A percentile compares a stretch with the other conserved stretches of the same genome.
Evolutionary conservation across 2,329 filamentous ascomycete genomes (phyloP).

Genomic region (Neurospora crassa): DNA sequence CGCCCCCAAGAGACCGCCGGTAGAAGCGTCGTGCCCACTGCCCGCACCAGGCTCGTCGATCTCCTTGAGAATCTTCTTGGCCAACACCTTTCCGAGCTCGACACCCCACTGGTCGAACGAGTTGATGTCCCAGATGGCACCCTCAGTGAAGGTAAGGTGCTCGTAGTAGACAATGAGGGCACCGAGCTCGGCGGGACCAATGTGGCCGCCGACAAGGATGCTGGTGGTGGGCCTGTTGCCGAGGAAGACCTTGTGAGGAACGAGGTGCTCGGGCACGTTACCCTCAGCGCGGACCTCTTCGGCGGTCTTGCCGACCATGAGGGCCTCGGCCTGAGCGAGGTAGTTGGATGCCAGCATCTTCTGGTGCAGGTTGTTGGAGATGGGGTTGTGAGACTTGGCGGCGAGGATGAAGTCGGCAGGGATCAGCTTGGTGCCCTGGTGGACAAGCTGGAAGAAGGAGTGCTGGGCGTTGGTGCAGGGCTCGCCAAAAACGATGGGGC

Average conservation of each 20-base stretch:
- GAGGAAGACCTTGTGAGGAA: conserved; percentile 98
- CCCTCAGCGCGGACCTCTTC: conserved; percentile 72
- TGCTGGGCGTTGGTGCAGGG: conserved; percentile 98
- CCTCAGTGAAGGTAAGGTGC: conserved; percentile 95
- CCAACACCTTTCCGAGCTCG: conserved; percentile 90
- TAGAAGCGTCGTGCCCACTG: conserved; percentile 73
- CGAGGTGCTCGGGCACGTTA: conserved; percentile 56
- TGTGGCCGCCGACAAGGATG: conserved; percentile 81
- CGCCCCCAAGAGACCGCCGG: conserved; percentile 77
- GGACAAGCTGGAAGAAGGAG: conserved; percentile 99
- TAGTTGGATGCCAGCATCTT: conserved; percentile 92
- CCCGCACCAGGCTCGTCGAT: conserved; percentile 68
- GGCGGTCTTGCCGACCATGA: conserved; percentile 84
- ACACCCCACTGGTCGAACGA: conserved; percentile 99
- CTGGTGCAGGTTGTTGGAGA: conserved; percentile 87
- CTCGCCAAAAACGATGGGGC: conserved; percentile 92
- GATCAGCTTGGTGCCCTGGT: conserved; percentile 98
- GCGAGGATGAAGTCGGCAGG: conserved; percentile 97
- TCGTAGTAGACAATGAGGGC: conserved; percentile 98
- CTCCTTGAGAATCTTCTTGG: conserved; percentile 83
- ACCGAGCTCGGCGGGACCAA: conserved; percentile 87
- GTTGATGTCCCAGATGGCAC: conserved; percentile 99
- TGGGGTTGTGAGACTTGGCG: conserved; percentile 92
- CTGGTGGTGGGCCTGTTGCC: conserved; percentile 96
- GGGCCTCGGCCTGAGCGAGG: conserved; percentile 78